phyloP scores from a whole-genome alignment of 768 basidiomycete genomes.

The Mycena haematopus region DNA sequence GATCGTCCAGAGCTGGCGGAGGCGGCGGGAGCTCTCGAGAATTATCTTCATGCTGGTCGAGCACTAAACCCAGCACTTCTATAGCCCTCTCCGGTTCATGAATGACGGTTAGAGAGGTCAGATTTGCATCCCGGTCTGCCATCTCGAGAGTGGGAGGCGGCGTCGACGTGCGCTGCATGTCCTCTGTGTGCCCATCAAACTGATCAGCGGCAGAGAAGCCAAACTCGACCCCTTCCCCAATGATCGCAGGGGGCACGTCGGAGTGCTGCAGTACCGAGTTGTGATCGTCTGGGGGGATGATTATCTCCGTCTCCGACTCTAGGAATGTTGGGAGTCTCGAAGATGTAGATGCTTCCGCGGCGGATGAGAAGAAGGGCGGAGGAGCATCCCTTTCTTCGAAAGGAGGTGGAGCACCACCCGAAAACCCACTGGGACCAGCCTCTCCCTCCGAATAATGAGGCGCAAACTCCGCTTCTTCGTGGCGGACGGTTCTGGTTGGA shows the following conservation, averaged over 20 bases:
- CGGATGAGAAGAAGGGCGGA: conserved; percentile 70
- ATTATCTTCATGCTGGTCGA: conserved; percentile 55
- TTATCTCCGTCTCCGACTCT: conserved; percentile 81
- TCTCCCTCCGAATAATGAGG: conserved; percentile 74
- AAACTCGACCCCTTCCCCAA: conserved; percentile 80
- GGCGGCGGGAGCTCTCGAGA: conserved; percentile 68
- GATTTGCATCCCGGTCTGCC: conserved; percentile 72
- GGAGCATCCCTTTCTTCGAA: conserved; percentile 86
- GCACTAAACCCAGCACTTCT: conserved; percentile 63
- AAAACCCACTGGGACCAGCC: conserved; percentile 78
- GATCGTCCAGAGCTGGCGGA: conserved; percentile 84
- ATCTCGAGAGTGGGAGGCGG: conserved; percentile 82
- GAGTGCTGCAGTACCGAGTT: conserved; percentile 44
- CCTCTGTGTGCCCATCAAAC: conserved; percentile 82
- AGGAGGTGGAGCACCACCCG: conserved; percentile 74
- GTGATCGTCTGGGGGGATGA: conserved; percentile 56
- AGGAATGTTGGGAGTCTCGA: conserved; percentile 73
- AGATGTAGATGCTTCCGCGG: conserved; percentile 65
- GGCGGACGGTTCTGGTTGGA: conserved; percentile 70
- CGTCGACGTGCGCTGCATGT: conserved; percentile 65
- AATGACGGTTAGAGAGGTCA: conserved; percentile 68
- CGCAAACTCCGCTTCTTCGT: conserved; percentile 66
- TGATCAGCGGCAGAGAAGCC: conserved; percentile 76
- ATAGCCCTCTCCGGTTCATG: conserved; percentile 58
- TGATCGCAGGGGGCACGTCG: conserved; percentile 46